Conservation (phyloP, 345 rosid genomes). For the Barbarea vulgaris region DNA sequence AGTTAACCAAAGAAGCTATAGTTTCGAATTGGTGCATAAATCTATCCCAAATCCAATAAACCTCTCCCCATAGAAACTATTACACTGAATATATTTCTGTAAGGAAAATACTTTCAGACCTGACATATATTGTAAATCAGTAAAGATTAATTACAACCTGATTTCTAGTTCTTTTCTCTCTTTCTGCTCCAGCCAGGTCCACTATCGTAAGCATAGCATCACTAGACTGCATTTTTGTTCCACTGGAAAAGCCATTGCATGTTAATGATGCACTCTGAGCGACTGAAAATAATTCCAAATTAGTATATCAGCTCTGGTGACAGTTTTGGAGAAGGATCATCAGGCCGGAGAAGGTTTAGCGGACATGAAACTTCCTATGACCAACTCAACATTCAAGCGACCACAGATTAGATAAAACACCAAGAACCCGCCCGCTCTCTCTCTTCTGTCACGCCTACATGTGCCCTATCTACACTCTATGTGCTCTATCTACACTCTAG, state of each 20-base stretch:
- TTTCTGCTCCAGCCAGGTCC: slow-evolving; percentile 97
- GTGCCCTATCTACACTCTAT: too few species aligned
- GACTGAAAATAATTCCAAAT: slow-evolving; percentile 52
- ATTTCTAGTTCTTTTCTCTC: slow-evolving; percentile 90
- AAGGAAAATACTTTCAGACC: too few species aligned
- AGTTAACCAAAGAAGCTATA: slow-evolving; percentile 15
- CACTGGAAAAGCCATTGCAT: slow-evolving; percentile 41
- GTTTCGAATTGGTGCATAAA: neutral
- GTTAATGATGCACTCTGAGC: slow-evolving; percentile 93
- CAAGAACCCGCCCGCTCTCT: slow-evolving; percentile 55
- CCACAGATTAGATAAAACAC: slow-evolving; percentile 46
- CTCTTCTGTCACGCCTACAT: slow-evolving; percentile 87
- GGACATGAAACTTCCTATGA: slow-evolving; percentile 31
- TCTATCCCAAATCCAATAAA: too few species aligned
- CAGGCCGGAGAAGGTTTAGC: slow-evolving; percentile 51
- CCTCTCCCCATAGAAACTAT: too few species aligned
- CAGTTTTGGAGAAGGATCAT: slow-evolving; percentile 57
- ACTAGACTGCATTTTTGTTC: slow-evolving; percentile 42
- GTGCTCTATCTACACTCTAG: slow-evolving; percentile 22
- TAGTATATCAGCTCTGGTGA: slow-evolving; percentile 49
- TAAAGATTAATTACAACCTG: slow-evolving; percentile 56
- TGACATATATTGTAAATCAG: too few species aligned
- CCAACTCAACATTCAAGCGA: slow-evolving; percentile 41
- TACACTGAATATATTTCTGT: too few species aligned
- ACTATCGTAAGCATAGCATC: slow-evolving; percentile 68